phyloP scores from a whole-genome alignment of 768 basidiomycete genomes.

The Amanita pseudoporphyria region DNA sequence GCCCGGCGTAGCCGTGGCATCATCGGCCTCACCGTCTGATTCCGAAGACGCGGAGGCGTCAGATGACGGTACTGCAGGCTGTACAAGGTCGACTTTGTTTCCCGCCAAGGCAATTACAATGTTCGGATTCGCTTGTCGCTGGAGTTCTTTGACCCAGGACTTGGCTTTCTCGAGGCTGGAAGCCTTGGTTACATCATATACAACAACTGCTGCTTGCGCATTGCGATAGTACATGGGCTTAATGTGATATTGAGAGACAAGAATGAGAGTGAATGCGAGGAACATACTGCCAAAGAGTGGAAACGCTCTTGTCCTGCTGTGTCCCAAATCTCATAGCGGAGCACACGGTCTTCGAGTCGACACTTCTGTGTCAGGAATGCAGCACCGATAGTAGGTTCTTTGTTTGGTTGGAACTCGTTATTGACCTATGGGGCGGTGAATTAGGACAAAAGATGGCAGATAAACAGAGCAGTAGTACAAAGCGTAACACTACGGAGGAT shows the following conservation, averaged over 20 bases:
- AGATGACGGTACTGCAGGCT: slow-evolving; percentile 45
- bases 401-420: slow-evolving; percentile 98
- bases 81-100: slow-evolving; percentile 92
- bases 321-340: slow-evolving; percentile 97
- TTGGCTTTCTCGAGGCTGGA: slow-evolving; percentile 96
- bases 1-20: slow-evolving; percentile 83
- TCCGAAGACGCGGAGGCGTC: slow-evolving; percentile 45
- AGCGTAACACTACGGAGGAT: slow-evolving; percentile 96
- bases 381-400: slow-evolving; percentile 97
- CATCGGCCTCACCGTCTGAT: slow-evolving; percentile 84
- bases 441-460: slow-evolving; percentile 5
- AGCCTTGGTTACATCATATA: slow-evolving; percentile 96
- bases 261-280: slow-evolving; percentile 6
- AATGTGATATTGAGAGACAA: slow-evolving; percentile 10
- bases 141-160: slow-evolving; percentile 99
- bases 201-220: slow-evolving; percentile 95
- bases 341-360: slow-evolving; percentile 85
- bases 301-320: slow-evolving; percentile 95
- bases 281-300: slow-evolving; percentile 86
- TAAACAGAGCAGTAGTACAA: slow-evolving; percentile 48
- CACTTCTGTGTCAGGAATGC: slow-evolving; percentile 95
- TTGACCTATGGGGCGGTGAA: slow-evolving; percentile 47
- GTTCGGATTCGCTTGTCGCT: slow-evolving; percentile 97
- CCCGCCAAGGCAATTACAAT: slow-evolving; percentile 98
- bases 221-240: slow-evolving; percentile 99